Conservation (phyloP, 169 alveolate species). For the Theileria equi region DNA sequence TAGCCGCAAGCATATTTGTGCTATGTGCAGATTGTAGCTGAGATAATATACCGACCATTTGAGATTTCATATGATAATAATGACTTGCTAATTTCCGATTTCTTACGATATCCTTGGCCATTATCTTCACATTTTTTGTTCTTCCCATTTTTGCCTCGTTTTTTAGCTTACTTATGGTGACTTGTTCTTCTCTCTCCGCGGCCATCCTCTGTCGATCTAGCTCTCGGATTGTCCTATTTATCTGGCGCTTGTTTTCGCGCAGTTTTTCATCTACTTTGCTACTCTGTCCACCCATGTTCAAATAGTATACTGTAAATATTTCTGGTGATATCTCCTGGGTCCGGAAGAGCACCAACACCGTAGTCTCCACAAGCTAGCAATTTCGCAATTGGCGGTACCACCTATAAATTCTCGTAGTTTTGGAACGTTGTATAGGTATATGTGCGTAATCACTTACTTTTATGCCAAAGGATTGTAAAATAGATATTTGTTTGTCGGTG, state of each 20-base stretch:
- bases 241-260: conserved; percentile 36
- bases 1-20: conserved; percentile 38
- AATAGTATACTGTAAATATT: background rate
- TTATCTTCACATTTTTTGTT: conserved; percentile 17
- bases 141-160: conserved; percentile 34
- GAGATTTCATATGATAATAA: conserved; percentile 43
- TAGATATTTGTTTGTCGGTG: conserved; percentile 76
- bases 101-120: conserved; percentile 55
- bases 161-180: conserved; percentile 16
- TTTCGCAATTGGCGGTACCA: conserved; percentile 9
- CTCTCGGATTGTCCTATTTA: conserved; percentile 45
- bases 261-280: conserved; percentile 36
- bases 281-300: conserved; percentile 37
- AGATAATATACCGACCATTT: conserved; percentile 24
- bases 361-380: conserved; percentile 28
- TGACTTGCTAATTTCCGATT: conserved; percentile 33
- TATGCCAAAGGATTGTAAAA: conserved; percentile 68
- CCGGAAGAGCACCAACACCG: conserved; percentile 36
- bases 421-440: background rate
- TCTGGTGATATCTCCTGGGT: conserved; percentile 8
- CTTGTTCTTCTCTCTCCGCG: conserved; percentile 35
- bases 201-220: conserved; percentile 44
- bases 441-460: conserved; percentile 3
- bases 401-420: conserved; percentile 3
- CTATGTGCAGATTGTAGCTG: conserved; percentile 49